Conservation (phyloP, 2,329 filamentous ascomycete genomes). For the Huntiella moniliformis region DNA sequence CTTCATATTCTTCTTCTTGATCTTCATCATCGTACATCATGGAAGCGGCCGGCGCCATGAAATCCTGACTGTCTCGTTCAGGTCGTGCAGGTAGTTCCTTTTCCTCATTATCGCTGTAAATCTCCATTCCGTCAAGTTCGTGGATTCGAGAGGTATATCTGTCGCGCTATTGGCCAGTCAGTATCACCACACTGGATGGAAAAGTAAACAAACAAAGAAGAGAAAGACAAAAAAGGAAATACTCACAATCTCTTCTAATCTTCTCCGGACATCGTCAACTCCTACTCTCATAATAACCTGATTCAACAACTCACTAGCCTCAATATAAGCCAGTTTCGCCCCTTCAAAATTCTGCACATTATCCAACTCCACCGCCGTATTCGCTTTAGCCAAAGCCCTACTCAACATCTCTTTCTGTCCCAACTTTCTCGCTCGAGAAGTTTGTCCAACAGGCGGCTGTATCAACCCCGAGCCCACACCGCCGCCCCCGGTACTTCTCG, state of each 20-base stretch:
- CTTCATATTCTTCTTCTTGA: constrained; percentile 20
- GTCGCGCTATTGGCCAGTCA: constrained; percentile 37
- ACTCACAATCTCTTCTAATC: constrained; percentile 84
- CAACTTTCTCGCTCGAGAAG: constrained; percentile 18
- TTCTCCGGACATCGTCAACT: constrained; percentile 70
- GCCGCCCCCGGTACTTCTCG: background rate
- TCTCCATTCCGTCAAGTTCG: constrained; percentile 58
- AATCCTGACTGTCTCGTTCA: constrained; percentile 29
- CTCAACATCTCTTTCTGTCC: constrained; percentile 93
- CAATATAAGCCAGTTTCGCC: constrained; percentile 73
- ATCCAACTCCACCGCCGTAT: constrained; percentile 85
- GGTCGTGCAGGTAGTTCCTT: constrained; percentile 61
- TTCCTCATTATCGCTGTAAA: constrained; percentile 30
- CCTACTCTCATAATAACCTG: constrained; percentile 74
- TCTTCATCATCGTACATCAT: constrained; percentile 22
- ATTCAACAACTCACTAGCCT: constrained; percentile 75
- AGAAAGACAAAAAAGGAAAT: background rate
- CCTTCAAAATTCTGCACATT: constrained; percentile 91
- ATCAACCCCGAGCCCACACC: background rate
- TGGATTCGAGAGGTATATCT: constrained; percentile 83
- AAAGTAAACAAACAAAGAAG: background rate
- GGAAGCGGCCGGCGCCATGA: constrained; percentile 20
- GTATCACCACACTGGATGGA: background rate
- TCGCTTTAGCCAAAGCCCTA: constrained; percentile 85
- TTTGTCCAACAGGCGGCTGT: constrained; percentile 2